phyloP scores from a whole-genome alignment of 2,329 filamentous ascomycete species.

The Diplodia corticola region DNA sequence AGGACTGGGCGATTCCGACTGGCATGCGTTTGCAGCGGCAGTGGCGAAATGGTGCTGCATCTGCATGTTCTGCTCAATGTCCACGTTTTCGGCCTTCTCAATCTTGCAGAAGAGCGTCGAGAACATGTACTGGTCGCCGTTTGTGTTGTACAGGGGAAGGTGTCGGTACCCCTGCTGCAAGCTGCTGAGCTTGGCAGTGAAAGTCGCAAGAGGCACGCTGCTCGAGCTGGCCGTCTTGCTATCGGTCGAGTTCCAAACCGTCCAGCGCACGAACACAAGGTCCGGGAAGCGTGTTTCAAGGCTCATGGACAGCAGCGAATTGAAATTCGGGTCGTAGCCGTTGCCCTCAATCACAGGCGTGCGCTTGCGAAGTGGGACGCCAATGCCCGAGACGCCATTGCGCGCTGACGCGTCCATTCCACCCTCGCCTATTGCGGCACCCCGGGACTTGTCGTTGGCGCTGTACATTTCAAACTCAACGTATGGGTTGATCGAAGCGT shows the following conservation, averaged over 20 bases:
- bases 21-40: conserved; percentile 25
- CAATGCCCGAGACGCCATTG: conserved; percentile 66
- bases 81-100: conserved; percentile 58
- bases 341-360: conserved; percentile 83
- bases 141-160: conserved; percentile 81
- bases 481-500: conserved; percentile 83
- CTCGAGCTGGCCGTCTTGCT: conserved; percentile 60
- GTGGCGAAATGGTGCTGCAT: conserved; percentile 19
- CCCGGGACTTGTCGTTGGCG: conserved; percentile 85
- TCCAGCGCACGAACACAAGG: conserved; percentile 90
- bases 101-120: conserved; percentile 92
- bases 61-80: conserved; percentile 36
- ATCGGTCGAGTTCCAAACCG: conserved; percentile 82
- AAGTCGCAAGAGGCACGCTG: conserved; percentile 72
- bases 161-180: conserved; percentile 92
- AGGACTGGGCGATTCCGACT: conserved; percentile 34
- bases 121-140: conserved; percentile 91
- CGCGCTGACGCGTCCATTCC: conserved; percentile 65
- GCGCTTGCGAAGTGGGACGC: conserved; percentile 72
- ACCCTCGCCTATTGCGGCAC: conserved; percentile 65
- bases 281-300: conserved; percentile 93
- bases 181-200: conserved; percentile 87
- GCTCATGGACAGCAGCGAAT: conserved; percentile 74
- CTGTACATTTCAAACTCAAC: conserved; percentile 94
- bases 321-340: conserved; percentile 89